Base-by-base conservation (phyloP, 768 basidiomycete species). In the Tylopilus felleus region DNA sequence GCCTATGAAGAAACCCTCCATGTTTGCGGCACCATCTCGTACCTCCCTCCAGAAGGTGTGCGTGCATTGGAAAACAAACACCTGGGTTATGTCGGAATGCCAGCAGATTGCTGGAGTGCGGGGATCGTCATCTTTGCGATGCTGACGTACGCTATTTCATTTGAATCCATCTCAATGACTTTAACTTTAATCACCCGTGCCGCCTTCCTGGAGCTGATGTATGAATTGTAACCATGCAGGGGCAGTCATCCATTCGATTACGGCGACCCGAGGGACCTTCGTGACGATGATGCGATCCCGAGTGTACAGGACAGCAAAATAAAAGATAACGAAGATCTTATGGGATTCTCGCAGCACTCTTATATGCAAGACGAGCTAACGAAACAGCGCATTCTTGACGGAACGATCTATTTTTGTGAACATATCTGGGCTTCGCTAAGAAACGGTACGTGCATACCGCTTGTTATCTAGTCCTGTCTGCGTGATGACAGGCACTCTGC, bases 31-130 rank as follows among this genome's bases (percentile, higher is more conserved):
- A 93, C 91, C 0, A 82, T 93, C 19, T 85, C 88, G 1, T 93
- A 93, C 68, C 75, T 93, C 16, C 90, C 90, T 8, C 90, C 90
- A 0, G 91, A 93, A 70, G 91, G 89, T 12, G 81, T 93, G 35
- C 75, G 88, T 10, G 90, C 90, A 8, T 72, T 93, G 39, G 87
- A 91, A 60, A 76, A 86, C 59, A 85, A 85, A 60, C 76, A 88
- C 53, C 69, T 88, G 40, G 83, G 86, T 47, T 91, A 90, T 60
- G 70, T 78, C 29, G 89, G 89, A 19, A 86, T 92, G 85, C 88
- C 90, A n/a, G 80, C 90, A 3, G 91, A 93, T 68, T 93, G 90
- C 62, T 93, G 91, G 91, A 91, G 90, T 60, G 81, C 86, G 13
- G 91, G 91, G 6, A 80, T 92, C 6, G 83, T 89, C 49, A 71